Base-by-base conservation (phyloP, 495 filamentous ascomycete genomes). In the Aspergillus nanangensis region DNA sequence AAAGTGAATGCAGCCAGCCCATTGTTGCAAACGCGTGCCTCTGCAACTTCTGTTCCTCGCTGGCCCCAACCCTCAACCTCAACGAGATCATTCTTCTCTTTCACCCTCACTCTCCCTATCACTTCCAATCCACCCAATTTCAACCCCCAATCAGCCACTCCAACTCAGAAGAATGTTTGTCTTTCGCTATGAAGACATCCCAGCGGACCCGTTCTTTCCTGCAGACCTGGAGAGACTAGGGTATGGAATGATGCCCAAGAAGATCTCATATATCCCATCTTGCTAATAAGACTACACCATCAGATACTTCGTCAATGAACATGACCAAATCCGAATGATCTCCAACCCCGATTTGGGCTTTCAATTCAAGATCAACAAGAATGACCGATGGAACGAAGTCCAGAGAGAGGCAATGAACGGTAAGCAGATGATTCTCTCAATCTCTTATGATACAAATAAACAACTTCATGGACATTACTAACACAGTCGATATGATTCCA, bases 321-420 rank as follows among this genome's bases (percentile, higher is more conserved):
- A 78, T 8, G 85, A 90, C 53, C 81, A 88, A 56, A 81, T 95
- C 51, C 77, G 83, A 34, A 77, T 70, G 51, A 80, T 86, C 48
- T 68, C 75, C 8, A 65, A 87, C 45, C 81, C 84, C 2, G 72
- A 82, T 15, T 62, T 77, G 57, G 82, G 81, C 55, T 92, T 88
- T 69, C 72, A 84, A 48, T 94, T 71, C 76, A 85, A 78, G 61
- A 62, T 86, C 50, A 82, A 74, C 60, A 82, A 79, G 45, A 86
- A 87, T 62, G 68, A 75, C 14, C 83, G 89, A 31, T 79, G 76
- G 66, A 91, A 90, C 56, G 77, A 83, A 23, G 69, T 79, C 21
- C 81, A 85, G 37, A 71, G 80, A 7, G 88, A 88, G 48, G 73
- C 78, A 17, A 76, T 91, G 65, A 82, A 91, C 56, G 62, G 86